Conservation (phyloP, 2,329 filamentous ascomycete genomes). For the Trichoderma afroharzianum region DNA sequence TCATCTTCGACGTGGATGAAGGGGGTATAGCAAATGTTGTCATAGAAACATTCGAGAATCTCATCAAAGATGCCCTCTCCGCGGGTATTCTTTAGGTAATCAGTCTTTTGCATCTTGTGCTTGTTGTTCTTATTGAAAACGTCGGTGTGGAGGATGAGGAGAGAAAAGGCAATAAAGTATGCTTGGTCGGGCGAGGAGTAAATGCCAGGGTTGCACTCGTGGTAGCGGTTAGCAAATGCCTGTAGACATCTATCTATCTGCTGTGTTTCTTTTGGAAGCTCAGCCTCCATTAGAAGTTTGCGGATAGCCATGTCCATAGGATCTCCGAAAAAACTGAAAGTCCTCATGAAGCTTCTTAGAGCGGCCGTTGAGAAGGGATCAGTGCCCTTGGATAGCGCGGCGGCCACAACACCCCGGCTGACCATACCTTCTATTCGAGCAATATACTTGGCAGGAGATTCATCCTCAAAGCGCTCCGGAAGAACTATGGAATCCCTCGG, state of each 20-base stretch:
- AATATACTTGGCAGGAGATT: conserved; percentile 87
- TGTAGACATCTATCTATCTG: conserved; percentile 95
- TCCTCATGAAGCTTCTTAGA: conserved; percentile 89
- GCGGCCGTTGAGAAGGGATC: conserved; percentile 82
- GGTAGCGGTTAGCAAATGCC: conserved; percentile 92
- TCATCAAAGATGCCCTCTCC: conserved; percentile 92
- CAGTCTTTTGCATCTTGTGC: conserved; percentile 93
- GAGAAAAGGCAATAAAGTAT: conserved; percentile 97
- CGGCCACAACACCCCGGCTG: conserved; percentile 77
- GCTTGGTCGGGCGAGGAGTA: conserved; percentile 88
- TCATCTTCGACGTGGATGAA: conserved; percentile 98
- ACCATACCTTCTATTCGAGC: conserved; percentile 76
- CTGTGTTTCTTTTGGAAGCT: conserved; percentile 94
- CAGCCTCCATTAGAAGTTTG: conserved; percentile 93
- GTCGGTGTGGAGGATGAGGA: conserved; percentile 94
- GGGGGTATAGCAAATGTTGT: conserved; percentile 96
- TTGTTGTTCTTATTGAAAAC: conserved; percentile 99
- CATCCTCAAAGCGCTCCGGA: conserved; percentile 78
- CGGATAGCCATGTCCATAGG: conserved; percentile 97
- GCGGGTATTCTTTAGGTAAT: conserved; percentile 92
- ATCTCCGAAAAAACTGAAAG: conserved; percentile 92
- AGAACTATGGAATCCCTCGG: conserved; percentile 64
- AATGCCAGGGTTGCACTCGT: conserved; percentile 97
- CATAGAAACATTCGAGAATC: conserved; percentile 92
- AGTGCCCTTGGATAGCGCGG: conserved; percentile 77